A percentile compares a stretch with the other conserved stretches of the same genome.
Evolutionary conservation across 192 early-diverging fungal genomes (phyloP).

Genomic region (Diversispora eburnea): DNA sequence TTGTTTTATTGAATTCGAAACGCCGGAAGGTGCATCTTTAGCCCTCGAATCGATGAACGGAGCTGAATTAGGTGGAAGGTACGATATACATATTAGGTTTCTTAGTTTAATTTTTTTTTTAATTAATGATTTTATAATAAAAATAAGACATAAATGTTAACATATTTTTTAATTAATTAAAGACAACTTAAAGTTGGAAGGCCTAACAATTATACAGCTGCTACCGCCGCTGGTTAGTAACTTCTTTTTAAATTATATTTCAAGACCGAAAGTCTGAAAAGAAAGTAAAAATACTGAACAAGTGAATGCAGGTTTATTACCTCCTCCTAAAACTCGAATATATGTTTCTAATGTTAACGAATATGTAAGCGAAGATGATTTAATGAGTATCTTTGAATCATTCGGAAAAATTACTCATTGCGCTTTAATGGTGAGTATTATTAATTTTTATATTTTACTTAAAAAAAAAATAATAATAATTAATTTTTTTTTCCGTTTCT

Average conservation of each 20-base stretch:
- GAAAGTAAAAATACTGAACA: conserved; percentile 8
- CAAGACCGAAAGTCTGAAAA: background rate
- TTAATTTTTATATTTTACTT: background rate
- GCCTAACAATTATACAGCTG: conserved; percentile 76
- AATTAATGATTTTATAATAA: background rate
- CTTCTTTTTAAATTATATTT: background rate
- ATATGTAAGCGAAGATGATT: conserved; percentile 66
- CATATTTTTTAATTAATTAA: too few relatives aligned
- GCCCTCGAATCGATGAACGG: conserved; percentile 80
- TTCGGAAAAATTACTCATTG: conserved; percentile 77
- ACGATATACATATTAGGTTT: conserved; percentile 21
- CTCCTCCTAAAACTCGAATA: conserved; percentile 61
- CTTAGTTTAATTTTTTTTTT: background rate
- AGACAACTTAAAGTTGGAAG: conserved; percentile 76
- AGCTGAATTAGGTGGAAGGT: conserved; percentile 77
- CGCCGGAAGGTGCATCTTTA: conserved; percentile 79
- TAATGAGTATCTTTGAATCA: conserved; percentile 75
- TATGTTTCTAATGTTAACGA: conserved; percentile 85
- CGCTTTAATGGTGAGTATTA: conserved; percentile 55
- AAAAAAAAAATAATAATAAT: background rate
- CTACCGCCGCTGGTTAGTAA: conserved; percentile 46
- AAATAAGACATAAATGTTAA: too few relatives aligned
- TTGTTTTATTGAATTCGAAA: conserved; percentile 87
- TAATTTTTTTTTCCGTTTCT: background rate
- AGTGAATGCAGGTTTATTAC: conserved; percentile 46